These are phyloP conservation scores for Dinochytrium kinnereticum DNA, from an alignment of 371 early-diverging fungal genomes.

Conservation along the genomic window DNA sequence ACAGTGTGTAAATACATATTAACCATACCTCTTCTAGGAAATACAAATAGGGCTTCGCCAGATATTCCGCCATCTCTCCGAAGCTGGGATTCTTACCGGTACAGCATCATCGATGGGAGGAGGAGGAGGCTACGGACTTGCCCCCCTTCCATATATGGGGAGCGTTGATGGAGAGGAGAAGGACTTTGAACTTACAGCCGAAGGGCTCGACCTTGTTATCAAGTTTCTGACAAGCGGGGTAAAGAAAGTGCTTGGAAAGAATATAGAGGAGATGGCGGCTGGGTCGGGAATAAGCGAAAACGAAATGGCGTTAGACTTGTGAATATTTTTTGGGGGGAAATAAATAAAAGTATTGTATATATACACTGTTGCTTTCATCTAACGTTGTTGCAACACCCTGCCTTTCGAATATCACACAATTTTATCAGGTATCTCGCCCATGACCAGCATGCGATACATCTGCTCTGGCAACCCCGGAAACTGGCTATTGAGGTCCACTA, in stretches of 20 bases:
- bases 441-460: not conserved
- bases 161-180: conserved; percentile 12
- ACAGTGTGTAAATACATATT: no score
- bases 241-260: no score
- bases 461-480: not conserved
- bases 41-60: conserved; percentile 5
- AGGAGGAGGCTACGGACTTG: not conserved
- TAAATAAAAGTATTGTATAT: no score
- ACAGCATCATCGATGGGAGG: not conserved
- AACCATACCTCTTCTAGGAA: no score
- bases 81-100: conserved; percentile 1
- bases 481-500: not conserved
- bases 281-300: no score
- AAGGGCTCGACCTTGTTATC: not conserved
- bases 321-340: no score
- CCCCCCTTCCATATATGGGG: conserved; percentile 8
- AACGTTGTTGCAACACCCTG: no score
- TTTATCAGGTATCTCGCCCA: not conserved
- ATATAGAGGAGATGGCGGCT: no score
- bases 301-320: no score
- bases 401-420: no score
- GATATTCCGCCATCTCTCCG: not conserved
- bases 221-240: no score
- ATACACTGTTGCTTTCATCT: no score
- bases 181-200: conserved; percentile 10